These are phyloP conservation scores for Diospyros kaki DNA, from an alignment of 148 eudicot genomes.

Conservation along the genomic window DNA sequence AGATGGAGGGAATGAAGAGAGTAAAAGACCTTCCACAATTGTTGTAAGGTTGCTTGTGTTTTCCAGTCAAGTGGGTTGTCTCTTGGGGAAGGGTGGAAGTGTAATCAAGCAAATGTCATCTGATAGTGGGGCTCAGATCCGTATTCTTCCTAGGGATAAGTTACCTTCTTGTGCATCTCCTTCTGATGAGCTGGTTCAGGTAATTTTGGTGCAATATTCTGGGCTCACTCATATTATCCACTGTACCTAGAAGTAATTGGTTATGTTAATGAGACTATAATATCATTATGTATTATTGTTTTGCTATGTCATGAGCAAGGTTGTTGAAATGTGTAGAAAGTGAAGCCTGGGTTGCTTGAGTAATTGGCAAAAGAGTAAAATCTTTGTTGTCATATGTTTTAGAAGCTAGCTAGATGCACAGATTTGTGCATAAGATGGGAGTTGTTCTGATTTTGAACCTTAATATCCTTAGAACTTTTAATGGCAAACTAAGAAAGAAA, in stretches of 20 bases:
- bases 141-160: conserved; percentile 74
- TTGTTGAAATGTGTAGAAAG: not conserved
- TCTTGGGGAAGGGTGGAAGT: conserved; percentile 65
- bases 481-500: not conserved
- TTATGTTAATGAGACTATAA: not conserved
- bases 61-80: conserved; percentile 73
- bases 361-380: not conserved
- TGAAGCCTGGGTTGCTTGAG: conserved; percentile 6
- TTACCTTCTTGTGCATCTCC: conserved; percentile 79
- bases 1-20: conserved; percentile 42
- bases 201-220: conserved; percentile 16
- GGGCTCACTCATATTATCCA: not conserved
- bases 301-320: not conserved
- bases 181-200: conserved; percentile 89
- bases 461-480: not conserved
- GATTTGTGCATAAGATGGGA: not conserved
- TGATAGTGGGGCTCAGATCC: conserved; percentile 88
- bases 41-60: conserved; percentile 69
- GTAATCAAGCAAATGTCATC: conserved; percentile 68
- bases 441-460: not conserved
- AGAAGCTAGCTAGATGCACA: too few species aligned
- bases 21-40: conserved; percentile 33
- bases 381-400: too few species aligned
- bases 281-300: not conserved
- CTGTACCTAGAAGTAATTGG: not conserved